Percentiles rank a stretch among this genome's conserved stretches.
Evolutionary conservation across 2,329 filamentous ascomycete species (phyloP).

Genomic region (Chrysoporthe puriensis): DNA sequence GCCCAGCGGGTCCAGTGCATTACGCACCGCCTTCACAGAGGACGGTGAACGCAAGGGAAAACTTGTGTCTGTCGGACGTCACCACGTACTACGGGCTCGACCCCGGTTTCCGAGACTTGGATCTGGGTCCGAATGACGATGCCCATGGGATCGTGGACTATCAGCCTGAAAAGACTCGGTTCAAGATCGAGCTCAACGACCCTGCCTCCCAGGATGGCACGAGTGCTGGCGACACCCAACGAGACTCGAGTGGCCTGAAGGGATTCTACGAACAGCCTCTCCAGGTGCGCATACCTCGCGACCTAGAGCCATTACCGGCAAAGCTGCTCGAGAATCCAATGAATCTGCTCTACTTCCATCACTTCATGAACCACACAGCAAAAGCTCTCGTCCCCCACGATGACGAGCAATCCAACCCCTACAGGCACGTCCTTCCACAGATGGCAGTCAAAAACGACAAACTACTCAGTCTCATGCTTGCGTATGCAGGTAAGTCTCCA

Average conservation of each 20-base stretch:
- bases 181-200: background rate
- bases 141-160: constrained; percentile 57
- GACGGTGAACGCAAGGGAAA: constrained; percentile 26
- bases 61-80: constrained; percentile 35
- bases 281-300: constrained; percentile 57
- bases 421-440: constrained; percentile 53
- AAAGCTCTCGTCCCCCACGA: constrained; percentile 58
- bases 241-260: constrained; percentile 51
- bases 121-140: constrained; percentile 74
- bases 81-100: constrained; percentile 70
- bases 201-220: background rate
- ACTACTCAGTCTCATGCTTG: constrained; percentile 75
- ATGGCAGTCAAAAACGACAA: constrained; percentile 73
- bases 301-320: constrained; percentile 51
- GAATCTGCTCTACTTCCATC: constrained; percentile 71
- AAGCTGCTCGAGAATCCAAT: constrained; percentile 73
- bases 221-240: background rate
- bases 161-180: constrained; percentile 35
- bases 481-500: constrained; percentile 63
- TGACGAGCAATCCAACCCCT: constrained; percentile 56
- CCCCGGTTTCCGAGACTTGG: constrained; percentile 69
- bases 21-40: constrained; percentile 28
- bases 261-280: constrained; percentile 75
- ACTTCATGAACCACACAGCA: constrained; percentile 80
- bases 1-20: constrained; percentile 32